Conservation (phyloP, 1,284 basidiomycete genomes). For the Boletus hoseneyae region DNA sequence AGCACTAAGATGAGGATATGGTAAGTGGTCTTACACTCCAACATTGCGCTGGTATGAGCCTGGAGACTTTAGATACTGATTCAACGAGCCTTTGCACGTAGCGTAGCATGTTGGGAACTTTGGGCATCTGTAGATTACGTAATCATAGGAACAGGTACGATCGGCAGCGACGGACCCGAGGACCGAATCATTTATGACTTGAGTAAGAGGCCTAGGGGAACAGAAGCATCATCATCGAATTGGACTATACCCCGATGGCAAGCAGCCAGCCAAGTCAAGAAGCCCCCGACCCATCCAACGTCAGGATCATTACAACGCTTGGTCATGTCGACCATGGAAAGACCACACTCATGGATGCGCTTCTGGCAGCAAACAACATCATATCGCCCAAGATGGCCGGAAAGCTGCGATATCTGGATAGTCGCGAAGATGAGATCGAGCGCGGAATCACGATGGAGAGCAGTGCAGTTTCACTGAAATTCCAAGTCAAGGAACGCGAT, state of each 20-base stretch:
- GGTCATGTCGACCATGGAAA: constrained; percentile 92
- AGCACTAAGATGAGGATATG: constrained; percentile 3
- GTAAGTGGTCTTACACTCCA: too few relatives aligned
- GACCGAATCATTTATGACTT: too few relatives aligned
- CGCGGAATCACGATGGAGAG: constrained; percentile 99
- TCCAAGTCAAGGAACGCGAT: constrained; percentile 67
- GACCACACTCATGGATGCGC: constrained; percentile 92
- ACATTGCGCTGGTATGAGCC: too few relatives aligned
- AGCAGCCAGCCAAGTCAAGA: constrained; percentile 27
- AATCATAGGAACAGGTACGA: too few relatives aligned
- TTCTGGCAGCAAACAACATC: constrained; percentile 97
- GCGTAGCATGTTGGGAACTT: too few relatives aligned
- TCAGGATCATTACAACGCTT: constrained; percentile 77
- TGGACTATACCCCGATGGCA: constrained; percentile 15
- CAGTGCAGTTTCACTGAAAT: constrained; percentile 86
- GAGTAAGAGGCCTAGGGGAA: too few relatives aligned
- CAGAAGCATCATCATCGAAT: too few relatives aligned
- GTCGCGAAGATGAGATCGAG: constrained; percentile 96
- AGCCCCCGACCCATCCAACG: constrained; percentile 50
- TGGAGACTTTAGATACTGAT: too few relatives aligned
- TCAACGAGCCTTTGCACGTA: too few relatives aligned
- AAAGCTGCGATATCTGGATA: constrained; percentile 95
- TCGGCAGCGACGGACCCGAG: too few relatives aligned
- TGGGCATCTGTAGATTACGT: too few relatives aligned
- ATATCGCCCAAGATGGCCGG: constrained; percentile 95